phyloP scores from a whole-genome alignment of 2,329 filamentous ascomycete species.

The Chaetoscypha palmicola region DNA sequence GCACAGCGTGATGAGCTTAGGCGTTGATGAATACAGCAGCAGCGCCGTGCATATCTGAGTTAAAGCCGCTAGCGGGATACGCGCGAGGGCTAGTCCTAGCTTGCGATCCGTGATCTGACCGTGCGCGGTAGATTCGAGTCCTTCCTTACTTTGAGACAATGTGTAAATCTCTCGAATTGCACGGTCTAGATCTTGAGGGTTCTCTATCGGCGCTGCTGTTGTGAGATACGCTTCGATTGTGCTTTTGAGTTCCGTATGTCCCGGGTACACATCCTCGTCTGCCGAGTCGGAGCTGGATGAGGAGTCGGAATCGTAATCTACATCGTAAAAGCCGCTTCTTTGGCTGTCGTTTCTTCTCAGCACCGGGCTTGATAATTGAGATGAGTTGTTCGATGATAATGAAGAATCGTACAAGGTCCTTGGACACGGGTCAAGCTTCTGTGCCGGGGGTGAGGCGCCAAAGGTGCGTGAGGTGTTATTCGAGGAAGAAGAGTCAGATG shows the following conservation, averaged over 20 bases:
- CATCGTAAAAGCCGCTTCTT: conserved; percentile 1
- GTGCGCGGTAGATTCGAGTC: background rate
- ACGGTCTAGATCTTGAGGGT: background rate
- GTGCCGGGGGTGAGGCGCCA: background rate
- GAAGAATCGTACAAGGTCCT: background rate
- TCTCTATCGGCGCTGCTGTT: background rate
- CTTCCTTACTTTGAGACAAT: background rate
- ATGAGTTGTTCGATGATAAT: background rate
- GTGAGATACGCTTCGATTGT: background rate
- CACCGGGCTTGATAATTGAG: background rate
- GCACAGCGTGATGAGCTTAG: background rate
- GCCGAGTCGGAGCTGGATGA: background rate
- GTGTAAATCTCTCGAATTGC: background rate
- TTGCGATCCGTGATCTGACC: too few relatives aligned
- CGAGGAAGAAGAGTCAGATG: background rate
- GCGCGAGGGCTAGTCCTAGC: too few relatives aligned
- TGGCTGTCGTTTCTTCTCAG: background rate
- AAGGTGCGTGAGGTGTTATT: background rate
- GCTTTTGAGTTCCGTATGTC: background rate
- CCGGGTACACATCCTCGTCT: background rate
- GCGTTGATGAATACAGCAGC: background rate
- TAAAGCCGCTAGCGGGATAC: background rate
- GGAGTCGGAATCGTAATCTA: conserved; percentile 1
- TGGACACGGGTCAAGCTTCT: too few relatives aligned
- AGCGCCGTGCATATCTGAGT: conserved; percentile 2